These are phyloP conservation scores for Echinosophora koreensis DNA, from an alignment of 306 rosid species.

Conservation along the genomic window DNA sequence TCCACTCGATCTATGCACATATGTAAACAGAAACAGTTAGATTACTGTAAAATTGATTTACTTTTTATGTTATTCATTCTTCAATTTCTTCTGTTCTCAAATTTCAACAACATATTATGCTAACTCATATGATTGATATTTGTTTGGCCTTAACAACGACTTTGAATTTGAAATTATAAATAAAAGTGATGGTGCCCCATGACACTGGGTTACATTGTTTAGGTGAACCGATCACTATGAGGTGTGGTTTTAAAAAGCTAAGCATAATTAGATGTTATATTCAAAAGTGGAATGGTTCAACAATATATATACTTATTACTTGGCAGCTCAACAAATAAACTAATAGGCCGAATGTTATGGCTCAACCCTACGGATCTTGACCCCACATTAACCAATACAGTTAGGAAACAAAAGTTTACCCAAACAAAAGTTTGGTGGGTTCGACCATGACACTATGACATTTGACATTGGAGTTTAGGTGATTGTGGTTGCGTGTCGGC, in stretches of 20 bases:
- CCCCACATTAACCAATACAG: not conserved
- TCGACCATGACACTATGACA: too few relatives aligned
- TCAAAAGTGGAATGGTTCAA: slow-evolving; percentile 37
- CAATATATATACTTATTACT: not conserved
- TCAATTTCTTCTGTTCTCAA: not conserved
- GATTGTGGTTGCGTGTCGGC: too few relatives aligned
- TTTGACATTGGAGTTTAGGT: too few relatives aligned
- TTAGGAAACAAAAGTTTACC: not conserved
- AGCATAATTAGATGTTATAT: not conserved
- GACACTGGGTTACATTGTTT: not conserved
- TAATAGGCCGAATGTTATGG: not conserved
- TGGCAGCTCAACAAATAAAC: not conserved
- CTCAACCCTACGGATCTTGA: not conserved
- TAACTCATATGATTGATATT: too few relatives aligned
- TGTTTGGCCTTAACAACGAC: not conserved
- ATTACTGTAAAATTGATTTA: not conserved
- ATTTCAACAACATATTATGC: not conserved
- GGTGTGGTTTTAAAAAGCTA: not conserved
- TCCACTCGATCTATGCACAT: not conserved
- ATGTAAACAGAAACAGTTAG: not conserved
- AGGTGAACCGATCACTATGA: not conserved
- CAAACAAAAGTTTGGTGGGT: not conserved
- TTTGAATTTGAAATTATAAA: not conserved
- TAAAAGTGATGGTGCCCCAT: not conserved
- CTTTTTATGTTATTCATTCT: not conserved